Conservation (phyloP, 1,139 yeast genomes). For the Groenewaldozyma auringiensis region DNA sequence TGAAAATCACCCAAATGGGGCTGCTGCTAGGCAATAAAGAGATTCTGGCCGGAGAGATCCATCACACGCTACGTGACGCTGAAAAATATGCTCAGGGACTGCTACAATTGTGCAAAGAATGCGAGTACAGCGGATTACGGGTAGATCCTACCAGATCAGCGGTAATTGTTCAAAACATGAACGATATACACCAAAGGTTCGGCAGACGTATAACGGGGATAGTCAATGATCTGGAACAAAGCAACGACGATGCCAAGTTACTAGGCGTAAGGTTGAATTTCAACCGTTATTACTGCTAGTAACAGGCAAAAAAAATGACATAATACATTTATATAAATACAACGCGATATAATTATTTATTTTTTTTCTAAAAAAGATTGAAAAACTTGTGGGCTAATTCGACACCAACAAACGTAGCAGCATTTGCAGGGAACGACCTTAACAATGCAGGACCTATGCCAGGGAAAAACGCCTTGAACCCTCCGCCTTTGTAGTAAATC, state of each 20-base stretch:
- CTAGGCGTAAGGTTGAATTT: slow-evolving; percentile 33
- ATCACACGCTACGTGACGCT: slow-evolving; percentile 28
- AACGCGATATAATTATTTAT: neutral
- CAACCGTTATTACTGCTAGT: slow-evolving; percentile 27
- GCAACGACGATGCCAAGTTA: slow-evolving; percentile 31
- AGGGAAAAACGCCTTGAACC: slow-evolving; percentile 90
- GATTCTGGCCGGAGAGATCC: slow-evolving; percentile 28
- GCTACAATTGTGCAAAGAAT: slow-evolving; percentile 23
- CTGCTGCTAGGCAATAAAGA: slow-evolving; percentile 29
- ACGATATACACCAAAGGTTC: slow-evolving; percentile 17
- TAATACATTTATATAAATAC: neutral
- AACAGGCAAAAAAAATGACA: neutral
- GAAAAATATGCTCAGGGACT: slow-evolving; percentile 3
- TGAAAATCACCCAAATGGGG: slow-evolving; percentile 31
- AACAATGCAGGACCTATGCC: slow-evolving; percentile 94
- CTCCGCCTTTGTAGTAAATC: slow-evolving; percentile 56
- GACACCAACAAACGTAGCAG: slow-evolving; percentile 94
- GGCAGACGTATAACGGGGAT: slow-evolving; percentile 20
- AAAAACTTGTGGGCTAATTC: slow-evolving; percentile 75
- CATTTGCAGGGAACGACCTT: slow-evolving; percentile 95
- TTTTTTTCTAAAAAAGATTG: slow-evolving; percentile 13
- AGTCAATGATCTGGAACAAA: slow-evolving; percentile 25
- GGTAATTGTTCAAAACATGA: slow-evolving; percentile 7
- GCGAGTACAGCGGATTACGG: slow-evolving; percentile 6
- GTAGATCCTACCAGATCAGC: slow-evolving; percentile 1